These are phyloP conservation scores for Fusarium longipes DNA, from an alignment of 2,329 filamentous ascomycete genomes.

Conservation along the genomic window DNA sequence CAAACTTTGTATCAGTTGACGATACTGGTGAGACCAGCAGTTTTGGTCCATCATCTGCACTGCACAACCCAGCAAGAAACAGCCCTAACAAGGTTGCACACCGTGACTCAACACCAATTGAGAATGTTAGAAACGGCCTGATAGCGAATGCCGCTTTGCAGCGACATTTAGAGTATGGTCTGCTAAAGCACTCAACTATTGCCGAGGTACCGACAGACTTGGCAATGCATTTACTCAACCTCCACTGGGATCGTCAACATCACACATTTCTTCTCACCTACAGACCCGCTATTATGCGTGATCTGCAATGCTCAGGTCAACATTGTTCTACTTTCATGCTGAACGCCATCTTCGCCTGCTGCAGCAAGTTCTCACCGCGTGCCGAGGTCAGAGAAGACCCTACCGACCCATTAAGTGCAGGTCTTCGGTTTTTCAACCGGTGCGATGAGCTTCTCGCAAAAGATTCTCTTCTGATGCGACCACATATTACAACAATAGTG, in stretches of 20 bases:
- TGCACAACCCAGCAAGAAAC: constrained; percentile 7
- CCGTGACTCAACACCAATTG: background rate
- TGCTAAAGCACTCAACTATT: background rate
- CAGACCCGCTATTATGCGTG: constrained; percentile 12
- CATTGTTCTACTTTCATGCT: constrained; percentile 19
- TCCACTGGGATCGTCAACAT: constrained; percentile 26
- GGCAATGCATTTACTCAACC: constrained; percentile 10
- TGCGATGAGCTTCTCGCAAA: constrained; percentile 12
- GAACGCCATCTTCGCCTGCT: constrained; percentile 16
- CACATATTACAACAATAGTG: constrained; percentile 7
- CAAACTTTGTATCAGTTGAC: constrained; percentile 9
- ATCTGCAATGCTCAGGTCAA: constrained; percentile 1
- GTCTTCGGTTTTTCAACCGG: constrained; percentile 1
- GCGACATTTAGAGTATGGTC: background rate
- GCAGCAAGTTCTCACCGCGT: constrained; percentile 14
- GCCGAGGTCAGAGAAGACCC: background rate
- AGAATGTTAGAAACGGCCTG: constrained; percentile 4
- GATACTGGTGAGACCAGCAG: constrained; percentile 11
- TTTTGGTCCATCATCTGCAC: constrained; percentile 15
- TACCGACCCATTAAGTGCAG: background rate
- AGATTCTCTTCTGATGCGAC: background rate
- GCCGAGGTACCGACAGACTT: constrained; percentile 3
- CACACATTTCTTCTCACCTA: constrained; percentile 19
- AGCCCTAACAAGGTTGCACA: background rate
- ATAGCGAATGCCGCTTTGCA: constrained; percentile 20